Conservation (phyloP, 2,329 filamentous ascomycete genomes). For the Stachybotrys chlorohalonatus region DNA sequence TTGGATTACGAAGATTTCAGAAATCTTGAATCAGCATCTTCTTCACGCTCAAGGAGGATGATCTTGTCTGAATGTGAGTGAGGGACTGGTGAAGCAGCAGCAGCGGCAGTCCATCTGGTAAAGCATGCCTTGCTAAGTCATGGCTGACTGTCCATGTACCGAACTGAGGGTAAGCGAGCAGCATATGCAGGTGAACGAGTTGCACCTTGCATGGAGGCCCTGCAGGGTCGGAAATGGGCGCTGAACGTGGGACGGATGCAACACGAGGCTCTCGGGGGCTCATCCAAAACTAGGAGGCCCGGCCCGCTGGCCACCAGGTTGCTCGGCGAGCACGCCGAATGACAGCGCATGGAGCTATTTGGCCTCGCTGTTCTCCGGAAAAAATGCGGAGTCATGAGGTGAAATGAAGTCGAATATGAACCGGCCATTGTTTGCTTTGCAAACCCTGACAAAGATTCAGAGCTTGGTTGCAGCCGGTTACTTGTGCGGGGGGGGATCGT, state of each 20-base stretch:
- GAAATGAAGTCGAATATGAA: neutral
- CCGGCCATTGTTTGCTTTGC: neutral
- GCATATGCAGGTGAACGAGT: too few species aligned
- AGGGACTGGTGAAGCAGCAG: neutral
- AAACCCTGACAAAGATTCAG: neutral
- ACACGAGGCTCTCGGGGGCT: too few species aligned
- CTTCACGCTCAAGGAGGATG: too few species aligned
- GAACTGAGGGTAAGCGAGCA: too few species aligned
- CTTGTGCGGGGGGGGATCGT: neutral
- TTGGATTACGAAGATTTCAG: too few species aligned
- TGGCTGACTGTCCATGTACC: neutral
- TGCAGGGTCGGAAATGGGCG: too few species aligned
- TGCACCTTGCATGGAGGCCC: too few species aligned
- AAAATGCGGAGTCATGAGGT: too few species aligned
- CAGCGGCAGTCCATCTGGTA: neutral
- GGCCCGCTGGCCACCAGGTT: neutral
- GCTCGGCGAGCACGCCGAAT: neutral
- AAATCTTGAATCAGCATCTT: too few species aligned
- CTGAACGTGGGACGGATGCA: too few species aligned
- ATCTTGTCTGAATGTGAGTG: neutral
- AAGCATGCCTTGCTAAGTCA: neutral
- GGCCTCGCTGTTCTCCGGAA: neutral
- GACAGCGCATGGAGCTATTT: neutral
- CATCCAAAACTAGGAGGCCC: too few species aligned
- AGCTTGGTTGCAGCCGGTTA: neutral